Conservation (phyloP, 2,329 filamentous ascomycete genomes). For the Phialophora expanda region DNA sequence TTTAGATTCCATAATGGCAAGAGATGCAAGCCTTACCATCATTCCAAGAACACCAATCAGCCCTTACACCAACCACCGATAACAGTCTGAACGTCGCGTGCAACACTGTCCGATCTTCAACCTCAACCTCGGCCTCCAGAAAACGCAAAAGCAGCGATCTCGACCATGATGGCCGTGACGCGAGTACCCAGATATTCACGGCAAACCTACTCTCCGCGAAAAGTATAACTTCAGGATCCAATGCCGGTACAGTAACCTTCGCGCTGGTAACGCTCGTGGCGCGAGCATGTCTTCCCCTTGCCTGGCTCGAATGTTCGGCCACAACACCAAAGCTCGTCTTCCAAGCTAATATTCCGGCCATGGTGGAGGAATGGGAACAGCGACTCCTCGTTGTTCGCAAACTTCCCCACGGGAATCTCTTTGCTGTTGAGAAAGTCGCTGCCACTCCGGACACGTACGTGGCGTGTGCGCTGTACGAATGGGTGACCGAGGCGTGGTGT, state of each 20-base stretch:
- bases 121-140: conserved; percentile 6
- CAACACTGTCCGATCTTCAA: neutral
- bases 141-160: conserved; percentile 33
- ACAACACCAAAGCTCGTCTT: conserved; percentile 24
- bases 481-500: conserved; percentile 35
- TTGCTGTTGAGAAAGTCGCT: conserved; percentile 37
- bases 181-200: neutral
- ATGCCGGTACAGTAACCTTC: conserved; percentile 21
- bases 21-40: conserved; percentile 27
- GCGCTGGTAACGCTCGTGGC: conserved; percentile 33
- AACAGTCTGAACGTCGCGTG: conserved; percentile 24
- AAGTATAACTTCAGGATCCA: neutral
- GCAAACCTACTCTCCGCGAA: neutral
- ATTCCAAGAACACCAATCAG: conserved; percentile 11
- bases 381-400: conserved; percentile 32
- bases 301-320: conserved; percentile 32
- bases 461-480: conserved; percentile 32
- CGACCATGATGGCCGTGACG: conserved; percentile 12
- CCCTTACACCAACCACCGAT: conserved; percentile 20
- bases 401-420: conserved; percentile 33
- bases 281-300: conserved; percentile 36
- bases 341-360: conserved; percentile 27
- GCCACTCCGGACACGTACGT: conserved; percentile 19
- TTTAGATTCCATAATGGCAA: conserved; percentile 26
- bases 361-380: conserved; percentile 36